Evolutionary conservation across 768 basidiomycete genomes (phyloP).

Genomic region (Serpula lacrymans): DNA sequence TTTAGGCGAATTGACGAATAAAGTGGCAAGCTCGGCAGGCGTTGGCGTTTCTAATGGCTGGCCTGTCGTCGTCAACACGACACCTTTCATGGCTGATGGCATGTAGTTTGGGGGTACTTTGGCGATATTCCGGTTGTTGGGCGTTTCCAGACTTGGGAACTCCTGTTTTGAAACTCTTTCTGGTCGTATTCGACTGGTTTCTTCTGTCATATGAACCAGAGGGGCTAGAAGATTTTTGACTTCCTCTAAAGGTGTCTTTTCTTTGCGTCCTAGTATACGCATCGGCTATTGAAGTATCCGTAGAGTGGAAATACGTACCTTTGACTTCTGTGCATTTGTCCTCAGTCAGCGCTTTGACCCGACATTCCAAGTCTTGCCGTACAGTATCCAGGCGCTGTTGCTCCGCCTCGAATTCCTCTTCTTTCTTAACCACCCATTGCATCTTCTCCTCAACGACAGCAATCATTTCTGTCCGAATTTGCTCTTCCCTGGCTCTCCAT

Average conservation of each 20-base stretch:
- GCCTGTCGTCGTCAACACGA: slow-evolving; percentile 76
- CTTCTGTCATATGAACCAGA: slow-evolving; percentile 35
- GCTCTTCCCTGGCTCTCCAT: slow-evolving; percentile 51
- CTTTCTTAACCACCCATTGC: slow-evolving; percentile 47
- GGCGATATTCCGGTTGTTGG: slow-evolving; percentile 38
- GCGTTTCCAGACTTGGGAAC: slow-evolving; percentile 43
- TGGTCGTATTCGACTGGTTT: slow-evolving; percentile 18
- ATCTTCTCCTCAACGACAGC: slow-evolving; percentile 35
- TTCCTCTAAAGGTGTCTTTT: slow-evolving; percentile 67
- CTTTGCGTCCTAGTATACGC: slow-evolving; percentile 40
- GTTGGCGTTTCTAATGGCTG: slow-evolving; percentile 70
- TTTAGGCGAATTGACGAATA: slow-evolving; percentile 67
- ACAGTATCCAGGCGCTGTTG: slow-evolving; percentile 45
- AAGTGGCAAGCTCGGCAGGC: slow-evolving; percentile 59
- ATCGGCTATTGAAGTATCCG: background rate
- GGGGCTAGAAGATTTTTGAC: slow-evolving; percentile 68
- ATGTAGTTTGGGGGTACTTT: slow-evolving; percentile 23
- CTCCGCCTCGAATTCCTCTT: slow-evolving; percentile 53
- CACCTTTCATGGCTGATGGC: slow-evolving; percentile 69
- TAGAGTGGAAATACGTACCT: slow-evolving; percentile 2
- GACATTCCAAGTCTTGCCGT: slow-evolving; percentile 48
- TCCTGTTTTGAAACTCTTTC: slow-evolving; percentile 13
- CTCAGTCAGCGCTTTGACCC: slow-evolving; percentile 43
- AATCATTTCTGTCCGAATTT: slow-evolving; percentile 49
- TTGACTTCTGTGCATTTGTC: slow-evolving; percentile 14